A percentile compares a stretch with the other conserved stretches of the same genome.
These are phyloP conservation scores for Camellia sinensis DNA, from an alignment of 148 eudicot species.

Conservation along the genomic window DNA sequence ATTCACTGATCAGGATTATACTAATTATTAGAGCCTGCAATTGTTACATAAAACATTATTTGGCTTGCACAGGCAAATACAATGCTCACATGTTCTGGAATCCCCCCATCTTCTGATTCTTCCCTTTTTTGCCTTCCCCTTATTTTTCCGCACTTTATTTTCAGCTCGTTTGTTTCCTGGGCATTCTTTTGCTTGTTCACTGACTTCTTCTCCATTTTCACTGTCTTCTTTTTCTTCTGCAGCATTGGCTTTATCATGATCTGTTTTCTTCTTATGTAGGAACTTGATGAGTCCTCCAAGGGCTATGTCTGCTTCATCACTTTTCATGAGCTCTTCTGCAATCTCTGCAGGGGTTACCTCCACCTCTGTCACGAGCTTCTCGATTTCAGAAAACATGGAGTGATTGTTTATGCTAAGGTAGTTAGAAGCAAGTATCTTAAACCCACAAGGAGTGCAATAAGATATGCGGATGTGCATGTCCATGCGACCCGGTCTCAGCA, in stretches of 20 bases:
- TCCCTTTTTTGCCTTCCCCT: neutral
- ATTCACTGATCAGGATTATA: no score
- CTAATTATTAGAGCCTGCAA: no score
- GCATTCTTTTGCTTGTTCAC: neutral
- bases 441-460: neutral
- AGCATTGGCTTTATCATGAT: neutral
- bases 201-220: neutral
- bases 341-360: constrained; percentile 18
- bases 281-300: constrained; percentile 2
- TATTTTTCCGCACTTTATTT: neutral
- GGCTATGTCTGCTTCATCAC: constrained; percentile 7
- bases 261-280: neutral
- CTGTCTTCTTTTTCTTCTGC: neutral
- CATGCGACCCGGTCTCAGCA: neutral
- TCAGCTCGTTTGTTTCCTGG: neutral
- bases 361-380: constrained; percentile 7
- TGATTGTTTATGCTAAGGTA: neutral
- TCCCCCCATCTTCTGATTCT: neutral
- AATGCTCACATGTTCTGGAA: no score
- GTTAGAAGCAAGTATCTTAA: neutral
- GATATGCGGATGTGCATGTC: neutral
- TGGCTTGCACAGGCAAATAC: no score
- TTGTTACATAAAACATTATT: no score
- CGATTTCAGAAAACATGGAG: neutral
- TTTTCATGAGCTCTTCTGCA: constrained; percentile 5